A percentile compares a stretch with the other conserved stretches of the same genome.
Conservation (phyloP, 2,329 filamentous ascomycete species). For the Trichoderma sp. region DNA sequence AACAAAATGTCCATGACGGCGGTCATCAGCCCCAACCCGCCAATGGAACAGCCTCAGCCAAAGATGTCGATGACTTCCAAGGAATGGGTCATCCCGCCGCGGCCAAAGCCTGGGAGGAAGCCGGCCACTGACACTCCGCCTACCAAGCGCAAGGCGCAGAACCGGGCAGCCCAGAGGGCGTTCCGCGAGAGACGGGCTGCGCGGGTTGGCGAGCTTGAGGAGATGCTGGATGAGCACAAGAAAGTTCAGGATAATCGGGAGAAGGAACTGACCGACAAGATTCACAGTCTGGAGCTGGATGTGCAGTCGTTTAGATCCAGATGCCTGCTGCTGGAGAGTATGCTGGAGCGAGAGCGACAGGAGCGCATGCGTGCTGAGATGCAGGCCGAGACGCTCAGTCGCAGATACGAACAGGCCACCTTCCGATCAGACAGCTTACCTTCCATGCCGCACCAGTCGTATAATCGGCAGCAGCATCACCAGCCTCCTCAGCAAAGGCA, state of each 20-base stretch:
- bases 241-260: slow-evolving; percentile 59
- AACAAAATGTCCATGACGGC: slow-evolving; percentile 52
- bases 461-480: slow-evolving; percentile 33
- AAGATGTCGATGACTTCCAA: slow-evolving; percentile 70
- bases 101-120: slow-evolving; percentile 89
- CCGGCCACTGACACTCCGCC: slow-evolving; percentile 90
- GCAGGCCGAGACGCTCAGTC: slow-evolving; percentile 40
- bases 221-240: slow-evolving; percentile 63
- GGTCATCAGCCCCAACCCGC: slow-evolving; percentile 44
- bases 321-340: slow-evolving; percentile 63
- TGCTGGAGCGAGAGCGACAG: slow-evolving; percentile 60
- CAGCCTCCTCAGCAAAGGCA: slow-evolving; percentile 31
- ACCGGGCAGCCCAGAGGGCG: slow-evolving; percentile 84
- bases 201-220: slow-evolving; percentile 75
- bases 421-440: slow-evolving; percentile 34
- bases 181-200: slow-evolving; percentile 87
- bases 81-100: slow-evolving; percentile 83
- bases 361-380: slow-evolving; percentile 48
- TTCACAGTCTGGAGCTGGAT: slow-evolving; percentile 62
- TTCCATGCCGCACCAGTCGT: slow-evolving; percentile 30
- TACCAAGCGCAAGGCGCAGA: slow-evolving; percentile 93
- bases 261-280: slow-evolving; percentile 57
- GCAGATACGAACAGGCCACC: slow-evolving; percentile 33
- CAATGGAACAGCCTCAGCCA: slow-evolving; percentile 44
- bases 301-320: slow-evolving; percentile 65